Base-by-base conservation (phyloP, 2,329 filamentous ascomycete species). In the Epichloe hybrida region DNA sequence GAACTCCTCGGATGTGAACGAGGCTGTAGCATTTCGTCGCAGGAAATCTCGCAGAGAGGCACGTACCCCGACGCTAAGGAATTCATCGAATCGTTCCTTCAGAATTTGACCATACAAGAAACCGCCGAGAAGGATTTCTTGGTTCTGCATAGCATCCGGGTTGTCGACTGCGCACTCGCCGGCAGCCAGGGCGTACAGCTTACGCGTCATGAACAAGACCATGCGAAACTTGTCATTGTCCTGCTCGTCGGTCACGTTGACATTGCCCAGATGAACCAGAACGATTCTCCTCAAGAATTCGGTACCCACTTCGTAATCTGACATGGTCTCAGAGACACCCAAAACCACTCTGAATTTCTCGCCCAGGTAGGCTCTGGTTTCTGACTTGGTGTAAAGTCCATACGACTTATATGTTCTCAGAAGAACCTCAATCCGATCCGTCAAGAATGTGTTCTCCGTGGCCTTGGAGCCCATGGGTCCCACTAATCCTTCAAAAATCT, bases 121-220 rank as follows among this genome's bases (percentile, higher is more conserved):
- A 8, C 93, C 91, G 49, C 91, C 91, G 2, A 98, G 79, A 23
- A 98, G 74, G 52, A 97, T 84, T 67, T 98, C 93, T 64, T 98
- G 93, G 66, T 94, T 95, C 61, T 95, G 90, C 17, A 96, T 84
- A 11, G 93, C 88, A 76, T 98, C 93, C 1, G 93, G 91, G 62
- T 98, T 97, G 71, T 98, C 93, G 4, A 90, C 81, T 4, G 88
- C 79, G 65, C 91, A 97, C 56, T 96, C 91, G 51, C 91, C 90
- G 54, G 90, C 89, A 8, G 93, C 91, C 46, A 98, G 74, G 13
- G 90, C 81, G 63, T 98, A 98, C 35, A 98, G 79, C 68, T 98
- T 98, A 56, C 91, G 79, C 60, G 90, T 86, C 90, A 97, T 97
- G 70, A 97, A 94, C 42, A 97, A 74, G 43, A 97, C 72, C 79